Conservation (phyloP, 106 monocot genomes). For the Chionographis japonica region DNA sequence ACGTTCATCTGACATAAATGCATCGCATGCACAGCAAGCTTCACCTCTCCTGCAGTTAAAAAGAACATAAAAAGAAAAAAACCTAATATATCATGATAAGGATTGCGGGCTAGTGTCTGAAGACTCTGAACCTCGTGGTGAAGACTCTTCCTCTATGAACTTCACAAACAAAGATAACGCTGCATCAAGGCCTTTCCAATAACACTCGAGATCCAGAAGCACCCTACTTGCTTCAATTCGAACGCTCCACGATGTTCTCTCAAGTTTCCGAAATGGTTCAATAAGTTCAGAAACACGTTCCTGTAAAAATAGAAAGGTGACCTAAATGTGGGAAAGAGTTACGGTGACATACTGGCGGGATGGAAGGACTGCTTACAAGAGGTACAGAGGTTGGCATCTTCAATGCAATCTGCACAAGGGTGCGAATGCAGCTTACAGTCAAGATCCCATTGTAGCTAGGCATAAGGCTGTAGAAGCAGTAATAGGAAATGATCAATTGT, state of each 20-base stretch:
- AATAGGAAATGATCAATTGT: not conserved
- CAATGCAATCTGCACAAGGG: conserved; percentile 67
- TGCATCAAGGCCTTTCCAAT: conserved; percentile 72
- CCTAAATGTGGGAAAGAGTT: not conserved
- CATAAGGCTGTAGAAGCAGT: conserved; percentile 55
- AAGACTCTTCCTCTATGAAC: conserved; percentile 64
- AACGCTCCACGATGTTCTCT: conserved; percentile 60
- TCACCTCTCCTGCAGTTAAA: conserved; percentile 58
- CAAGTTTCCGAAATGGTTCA: conserved; percentile 50
- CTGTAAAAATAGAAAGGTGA: conserved; percentile 22
- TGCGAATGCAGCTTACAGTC: conserved; percentile 83
- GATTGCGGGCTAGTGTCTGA: not conserved
- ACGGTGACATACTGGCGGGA: not conserved
- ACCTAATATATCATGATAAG: not conserved
- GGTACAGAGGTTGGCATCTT: conserved; percentile 52
- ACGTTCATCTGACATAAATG: conserved; percentile 66
- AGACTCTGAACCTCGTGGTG: conserved; percentile 58
- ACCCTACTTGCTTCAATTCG: conserved; percentile 79
- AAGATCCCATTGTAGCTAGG: conserved; percentile 81
- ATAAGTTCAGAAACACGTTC: conserved; percentile 59
- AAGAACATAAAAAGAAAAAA: not conserved
- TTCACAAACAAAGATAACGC: conserved; percentile 59
- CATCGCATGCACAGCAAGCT: conserved; percentile 76
- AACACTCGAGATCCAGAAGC: conserved; percentile 73
- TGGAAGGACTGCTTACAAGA: conserved; percentile 39